Conservation (phyloP, 192 early-diverging fungal species). For the Backusella sp. region DNA sequence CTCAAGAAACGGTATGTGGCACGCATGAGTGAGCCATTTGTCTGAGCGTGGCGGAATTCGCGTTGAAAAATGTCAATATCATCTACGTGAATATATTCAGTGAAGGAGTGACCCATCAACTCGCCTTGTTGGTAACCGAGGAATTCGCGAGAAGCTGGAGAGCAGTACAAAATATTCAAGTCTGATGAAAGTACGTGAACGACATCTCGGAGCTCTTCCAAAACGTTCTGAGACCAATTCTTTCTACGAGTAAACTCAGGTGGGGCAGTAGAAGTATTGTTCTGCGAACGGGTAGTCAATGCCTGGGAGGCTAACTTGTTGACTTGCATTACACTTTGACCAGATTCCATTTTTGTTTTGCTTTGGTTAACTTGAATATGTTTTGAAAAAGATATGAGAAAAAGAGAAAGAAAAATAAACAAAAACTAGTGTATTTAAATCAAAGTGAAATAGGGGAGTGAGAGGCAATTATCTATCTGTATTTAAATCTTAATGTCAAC, state of each 20-base stretch:
- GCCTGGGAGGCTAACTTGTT: conserved; percentile 16
- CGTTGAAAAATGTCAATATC: conserved; percentile 43
- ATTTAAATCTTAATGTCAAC: conserved; percentile 1
- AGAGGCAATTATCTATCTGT: background rate
- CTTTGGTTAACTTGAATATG: background rate
- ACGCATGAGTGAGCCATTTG: conserved; percentile 28
- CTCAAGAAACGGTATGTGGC: conserved; percentile 42
- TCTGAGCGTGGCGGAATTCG: conserved; percentile 36
- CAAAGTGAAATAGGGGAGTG: background rate
- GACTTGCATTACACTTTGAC: conserved; percentile 15
- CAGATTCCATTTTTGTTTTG: conserved; percentile 16
- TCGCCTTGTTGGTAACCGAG: conserved; percentile 45
- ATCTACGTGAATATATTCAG: conserved; percentile 46
- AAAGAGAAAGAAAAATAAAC: background rate
- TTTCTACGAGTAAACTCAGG: conserved; percentile 46
- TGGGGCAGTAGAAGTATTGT: background rate
- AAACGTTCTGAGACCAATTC: conserved; percentile 45
- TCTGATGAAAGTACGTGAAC: conserved; percentile 42
- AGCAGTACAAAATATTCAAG: conserved; percentile 42
- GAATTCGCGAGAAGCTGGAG: conserved; percentile 41
- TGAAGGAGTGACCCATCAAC: conserved; percentile 38
- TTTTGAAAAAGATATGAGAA: background rate
- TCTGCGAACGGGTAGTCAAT: background rate
- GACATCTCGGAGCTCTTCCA: conserved; percentile 44
- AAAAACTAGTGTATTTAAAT: conserved; percentile 4